A percentile compares a stretch with the other conserved stretches of the same genome.
These are phyloP conservation scores for Vicia faba DNA, from an alignment of 306 rosid species.

Conservation along the genomic window DNA sequence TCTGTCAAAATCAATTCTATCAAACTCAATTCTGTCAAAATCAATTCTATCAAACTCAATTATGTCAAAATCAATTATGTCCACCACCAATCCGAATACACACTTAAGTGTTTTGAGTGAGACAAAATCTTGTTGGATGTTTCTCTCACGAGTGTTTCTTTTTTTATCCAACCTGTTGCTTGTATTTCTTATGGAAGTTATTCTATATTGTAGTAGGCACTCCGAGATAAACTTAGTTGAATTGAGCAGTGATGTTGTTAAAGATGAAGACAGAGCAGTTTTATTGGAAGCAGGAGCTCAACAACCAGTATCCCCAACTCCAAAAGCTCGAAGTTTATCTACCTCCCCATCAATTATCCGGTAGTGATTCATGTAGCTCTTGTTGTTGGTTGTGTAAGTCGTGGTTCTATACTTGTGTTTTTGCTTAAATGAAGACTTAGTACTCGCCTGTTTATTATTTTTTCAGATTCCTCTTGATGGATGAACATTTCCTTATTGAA, in stretches of 20 bases:
- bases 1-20: too few species aligned
- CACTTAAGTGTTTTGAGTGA: constrained; percentile 23
- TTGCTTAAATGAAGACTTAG: constrained; percentile 31
- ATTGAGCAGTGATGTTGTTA: constrained; percentile 49
- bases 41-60: too few species aligned
- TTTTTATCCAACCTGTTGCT: constrained; percentile 22
- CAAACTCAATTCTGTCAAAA: too few species aligned
- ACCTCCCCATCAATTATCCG: constrained; percentile 59
- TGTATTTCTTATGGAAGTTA: constrained; percentile 34
- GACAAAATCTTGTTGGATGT: neutral
- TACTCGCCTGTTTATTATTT: constrained; percentile 17
- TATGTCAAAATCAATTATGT: too few species aligned
- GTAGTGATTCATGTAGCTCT: constrained; percentile 39
- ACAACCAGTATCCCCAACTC: constrained; percentile 54
- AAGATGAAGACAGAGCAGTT: constrained; percentile 74
- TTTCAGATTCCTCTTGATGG: constrained; percentile 80
- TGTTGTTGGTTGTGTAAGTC: constrained; percentile 31
- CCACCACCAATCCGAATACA: too few species aligned
- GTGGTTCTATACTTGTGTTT: constrained; percentile 8
- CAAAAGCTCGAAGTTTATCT: constrained; percentile 52
- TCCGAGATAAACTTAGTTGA: constrained; percentile 76
- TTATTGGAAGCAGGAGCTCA: constrained; percentile 73
- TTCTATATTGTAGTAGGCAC: constrained; percentile 53
- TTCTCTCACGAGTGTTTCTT: neutral
- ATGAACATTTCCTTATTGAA: constrained; percentile 73